Percentiles rank a stretch among this genome's conserved stretches.
phyloP scores from a whole-genome alignment of 345 rosid species.

The Hibiscus trionum region DNA sequence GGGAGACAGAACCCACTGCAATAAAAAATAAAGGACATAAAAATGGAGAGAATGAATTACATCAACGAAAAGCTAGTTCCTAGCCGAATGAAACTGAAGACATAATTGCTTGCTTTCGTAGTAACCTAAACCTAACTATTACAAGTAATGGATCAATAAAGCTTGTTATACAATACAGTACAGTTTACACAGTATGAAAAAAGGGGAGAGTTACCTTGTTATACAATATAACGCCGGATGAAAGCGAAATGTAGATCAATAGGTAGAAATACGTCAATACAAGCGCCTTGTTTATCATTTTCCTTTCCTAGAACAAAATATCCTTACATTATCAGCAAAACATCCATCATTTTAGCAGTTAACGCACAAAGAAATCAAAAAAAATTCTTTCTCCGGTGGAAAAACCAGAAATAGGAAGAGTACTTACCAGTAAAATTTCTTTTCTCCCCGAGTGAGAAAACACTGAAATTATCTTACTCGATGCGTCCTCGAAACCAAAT shows the following conservation, averaged over 20 bases:
- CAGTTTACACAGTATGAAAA: neutral
- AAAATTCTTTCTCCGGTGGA: neutral
- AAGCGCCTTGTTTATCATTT: slow-evolving; percentile 62
- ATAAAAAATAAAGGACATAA: neutral
- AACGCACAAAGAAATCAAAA: neutral
- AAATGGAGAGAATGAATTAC: neutral
- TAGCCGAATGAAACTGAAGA: neutral
- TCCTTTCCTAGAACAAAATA: slow-evolving; percentile 13
- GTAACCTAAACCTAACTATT: neutral
- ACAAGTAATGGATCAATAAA: neutral
- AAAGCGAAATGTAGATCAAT: slow-evolving; percentile 30
- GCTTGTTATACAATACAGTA: neutral
- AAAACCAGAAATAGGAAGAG: neutral
- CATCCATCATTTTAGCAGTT: neutral
- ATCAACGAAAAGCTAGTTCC: too few relatives aligned
- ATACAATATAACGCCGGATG: slow-evolving; percentile 68
- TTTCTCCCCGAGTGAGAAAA: neutral
- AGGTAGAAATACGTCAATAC: slow-evolving; percentile 79
- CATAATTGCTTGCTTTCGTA: too few relatives aligned
- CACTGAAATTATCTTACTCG: too few relatives aligned
- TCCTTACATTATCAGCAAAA: too few relatives aligned
- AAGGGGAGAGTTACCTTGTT: slow-evolving; percentile 54
- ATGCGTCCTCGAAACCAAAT: neutral
- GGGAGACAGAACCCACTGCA: slow-evolving; percentile 97
- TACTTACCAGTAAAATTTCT: neutral